Evolutionary conservation across 2,329 filamentous ascomycete genomes (phyloP).

Genomic region (Aspergillus novofumigatus): DNA sequence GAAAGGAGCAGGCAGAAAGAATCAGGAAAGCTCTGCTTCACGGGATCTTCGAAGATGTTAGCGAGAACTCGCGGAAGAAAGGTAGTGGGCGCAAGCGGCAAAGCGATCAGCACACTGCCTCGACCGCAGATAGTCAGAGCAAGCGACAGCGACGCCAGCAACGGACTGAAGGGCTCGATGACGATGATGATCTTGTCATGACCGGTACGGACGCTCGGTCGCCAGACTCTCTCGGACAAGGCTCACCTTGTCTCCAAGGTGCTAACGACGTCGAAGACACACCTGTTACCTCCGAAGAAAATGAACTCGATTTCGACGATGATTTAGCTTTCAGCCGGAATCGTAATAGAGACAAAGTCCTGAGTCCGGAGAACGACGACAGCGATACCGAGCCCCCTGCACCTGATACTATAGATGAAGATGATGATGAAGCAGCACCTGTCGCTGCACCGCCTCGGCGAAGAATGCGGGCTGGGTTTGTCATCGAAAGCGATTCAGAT

Average conservation of each 20-base stretch:
- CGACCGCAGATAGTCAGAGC: slow-evolving; percentile 13
- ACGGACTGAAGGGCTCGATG: slow-evolving; percentile 16
- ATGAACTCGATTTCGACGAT: slow-evolving; percentile 33
- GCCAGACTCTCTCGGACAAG: slow-evolving; percentile 16
- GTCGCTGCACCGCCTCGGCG: slow-evolving; percentile 27
- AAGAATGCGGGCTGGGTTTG: slow-evolving; percentile 37
- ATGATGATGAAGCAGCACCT: slow-evolving; percentile 31
- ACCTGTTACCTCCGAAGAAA: slow-evolving; percentile 25
- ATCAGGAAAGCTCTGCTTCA: slow-evolving; percentile 48
- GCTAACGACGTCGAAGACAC: slow-evolving; percentile 17
- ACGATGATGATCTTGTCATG: slow-evolving; percentile 32
- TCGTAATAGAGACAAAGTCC: slow-evolving; percentile 11
- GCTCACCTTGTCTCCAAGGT: not conserved
- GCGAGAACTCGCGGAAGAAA: slow-evolving; percentile 24
- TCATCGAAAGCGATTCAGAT: slow-evolving; percentile 43
- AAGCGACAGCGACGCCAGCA: slow-evolving; percentile 29
- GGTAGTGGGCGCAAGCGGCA: slow-evolving; percentile 26
- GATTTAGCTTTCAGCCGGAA: slow-evolving; percentile 30
- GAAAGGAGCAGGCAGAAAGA: slow-evolving; percentile 52
- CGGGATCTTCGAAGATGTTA: slow-evolving; percentile 28
- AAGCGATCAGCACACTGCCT: slow-evolving; percentile 23
- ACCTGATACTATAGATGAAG: slow-evolving; percentile 12
- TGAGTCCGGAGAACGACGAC: slow-evolving; percentile 1
- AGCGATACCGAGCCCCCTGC: not conserved
- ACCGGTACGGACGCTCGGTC: slow-evolving; percentile 18